Conservation (phyloP, 2,329 filamentous ascomycete genomes). For the Talaromyces funiculosus region DNA sequence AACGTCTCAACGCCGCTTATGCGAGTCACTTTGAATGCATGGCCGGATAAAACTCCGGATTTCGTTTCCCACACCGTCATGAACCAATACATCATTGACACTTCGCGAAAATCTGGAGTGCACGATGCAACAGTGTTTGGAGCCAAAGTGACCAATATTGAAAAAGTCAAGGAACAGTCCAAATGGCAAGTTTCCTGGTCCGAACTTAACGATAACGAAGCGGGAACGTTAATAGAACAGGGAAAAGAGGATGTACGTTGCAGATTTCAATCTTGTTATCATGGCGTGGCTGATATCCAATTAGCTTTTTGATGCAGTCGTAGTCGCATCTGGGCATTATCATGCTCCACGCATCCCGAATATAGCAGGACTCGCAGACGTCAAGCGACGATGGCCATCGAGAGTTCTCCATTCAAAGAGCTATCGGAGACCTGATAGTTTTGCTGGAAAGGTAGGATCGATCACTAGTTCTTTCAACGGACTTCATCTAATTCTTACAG, state of each 20-base stretch:
- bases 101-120: slow-evolving; percentile 48
- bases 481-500: slow-evolving; percentile 23
- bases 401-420: slow-evolving; percentile 48
- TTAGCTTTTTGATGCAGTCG: slow-evolving; percentile 44
- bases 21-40: slow-evolving; percentile 46
- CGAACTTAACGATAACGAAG: slow-evolving; percentile 28
- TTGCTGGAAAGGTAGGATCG: slow-evolving; percentile 43
- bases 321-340: slow-evolving; percentile 53
- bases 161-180: slow-evolving; percentile 37
- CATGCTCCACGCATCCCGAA: slow-evolving; percentile 47
- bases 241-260: neutral
- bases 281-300: neutral
- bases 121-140: slow-evolving; percentile 49
- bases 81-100: slow-evolving; percentile 57
- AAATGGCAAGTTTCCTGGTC: slow-evolving; percentile 51
- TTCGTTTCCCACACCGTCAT: slow-evolving; percentile 54
- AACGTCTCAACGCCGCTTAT: slow-evolving; percentile 51
- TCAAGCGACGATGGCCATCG: slow-evolving; percentile 43
- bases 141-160: slow-evolving; percentile 53
- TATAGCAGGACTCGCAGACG: slow-evolving; percentile 43
- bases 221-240: neutral
- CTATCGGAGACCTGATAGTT: slow-evolving; percentile 43
- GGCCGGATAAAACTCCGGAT: slow-evolving; percentile 56
- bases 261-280: neutral
- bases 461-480: too few relatives aligned